A percentile compares a stretch with the other conserved stretches of the same genome.
These are phyloP conservation scores for Ormosia semicastrata DNA, from an alignment of 306 rosid genomes.

Conservation along the genomic window DNA sequence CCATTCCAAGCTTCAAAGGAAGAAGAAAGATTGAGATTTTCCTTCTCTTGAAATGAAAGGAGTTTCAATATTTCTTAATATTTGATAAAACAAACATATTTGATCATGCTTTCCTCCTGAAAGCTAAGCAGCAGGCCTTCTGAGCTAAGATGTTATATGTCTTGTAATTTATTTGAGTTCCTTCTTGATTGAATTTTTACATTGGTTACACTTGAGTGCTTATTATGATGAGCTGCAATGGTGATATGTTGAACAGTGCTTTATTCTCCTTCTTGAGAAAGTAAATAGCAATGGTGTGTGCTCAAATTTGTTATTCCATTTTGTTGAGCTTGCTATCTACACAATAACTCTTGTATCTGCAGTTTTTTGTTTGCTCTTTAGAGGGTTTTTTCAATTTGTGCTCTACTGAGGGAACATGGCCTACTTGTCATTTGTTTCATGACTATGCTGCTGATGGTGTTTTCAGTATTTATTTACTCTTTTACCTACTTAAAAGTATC, in stretches of 20 bases:
- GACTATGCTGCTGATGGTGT: not conserved
- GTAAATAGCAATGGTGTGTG: not conserved
- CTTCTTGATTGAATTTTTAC: no score
- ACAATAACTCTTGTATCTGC: not conserved
- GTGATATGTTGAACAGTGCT: not conserved
- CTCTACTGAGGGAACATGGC: not conserved
- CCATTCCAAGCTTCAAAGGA: no score
- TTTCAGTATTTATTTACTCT: not conserved
- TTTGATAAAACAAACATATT: no score
- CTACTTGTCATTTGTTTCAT: slow-evolving; percentile 11
- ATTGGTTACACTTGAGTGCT: slow-evolving; percentile 22
- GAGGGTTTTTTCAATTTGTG: not conserved
- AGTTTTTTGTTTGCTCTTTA: not conserved
- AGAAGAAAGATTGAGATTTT: no score
- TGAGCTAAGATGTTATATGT: no score
- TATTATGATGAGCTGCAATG: not conserved
- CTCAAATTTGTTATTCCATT: not conserved
- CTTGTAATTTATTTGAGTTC: no score
- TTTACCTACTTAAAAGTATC: not conserved
- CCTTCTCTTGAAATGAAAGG: no score
- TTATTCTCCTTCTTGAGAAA: not conserved
- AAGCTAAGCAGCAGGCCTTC: no score
- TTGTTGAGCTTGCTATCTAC: not conserved
- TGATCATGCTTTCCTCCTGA: no score
- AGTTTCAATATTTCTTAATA: no score